These are phyloP conservation scores for Heracleum sosnowskyi DNA, from an alignment of 129 eudicot genomes.

Conservation along the genomic window DNA sequence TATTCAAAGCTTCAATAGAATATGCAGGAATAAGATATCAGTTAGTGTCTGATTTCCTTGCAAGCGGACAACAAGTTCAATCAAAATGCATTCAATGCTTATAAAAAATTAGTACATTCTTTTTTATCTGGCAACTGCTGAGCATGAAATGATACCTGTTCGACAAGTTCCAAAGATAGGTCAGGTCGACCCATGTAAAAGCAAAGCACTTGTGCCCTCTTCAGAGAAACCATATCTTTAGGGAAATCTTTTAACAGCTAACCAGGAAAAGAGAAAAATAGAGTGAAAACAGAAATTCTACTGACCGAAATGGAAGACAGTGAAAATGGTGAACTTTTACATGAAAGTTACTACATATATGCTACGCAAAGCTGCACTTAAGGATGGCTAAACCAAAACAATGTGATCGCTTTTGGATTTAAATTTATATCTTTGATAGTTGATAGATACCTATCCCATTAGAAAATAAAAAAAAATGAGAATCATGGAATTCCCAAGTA, in stretches of 20 bases:
- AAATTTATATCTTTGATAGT: not conserved
- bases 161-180: slow-evolving; percentile 67
- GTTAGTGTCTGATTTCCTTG: not conserved
- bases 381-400: not conserved
- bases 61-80: not conserved
- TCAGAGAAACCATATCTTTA: slow-evolving; percentile 67
- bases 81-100: not conserved
- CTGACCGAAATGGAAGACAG: not conserved
- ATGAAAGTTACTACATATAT: not conserved
- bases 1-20: slow-evolving; percentile 1
- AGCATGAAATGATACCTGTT: slow-evolving; percentile 38
- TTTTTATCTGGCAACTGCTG: not conserved
- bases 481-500: not conserved
- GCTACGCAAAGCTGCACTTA: too few species aligned
- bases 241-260: slow-evolving; percentile 76
- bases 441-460: not conserved
- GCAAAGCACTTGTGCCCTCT: slow-evolving; percentile 77
- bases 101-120: not conserved
- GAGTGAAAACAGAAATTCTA: not conserved
- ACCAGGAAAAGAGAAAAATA: not conserved
- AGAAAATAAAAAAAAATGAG: not conserved
- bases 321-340: not conserved
- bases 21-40: not conserved
- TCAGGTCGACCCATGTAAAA: slow-evolving; percentile 93
- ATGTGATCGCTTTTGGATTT: not conserved